Base-by-base conservation (phyloP, 2,329 filamentous ascomycete species). In the Onygenales sp. region DNA sequence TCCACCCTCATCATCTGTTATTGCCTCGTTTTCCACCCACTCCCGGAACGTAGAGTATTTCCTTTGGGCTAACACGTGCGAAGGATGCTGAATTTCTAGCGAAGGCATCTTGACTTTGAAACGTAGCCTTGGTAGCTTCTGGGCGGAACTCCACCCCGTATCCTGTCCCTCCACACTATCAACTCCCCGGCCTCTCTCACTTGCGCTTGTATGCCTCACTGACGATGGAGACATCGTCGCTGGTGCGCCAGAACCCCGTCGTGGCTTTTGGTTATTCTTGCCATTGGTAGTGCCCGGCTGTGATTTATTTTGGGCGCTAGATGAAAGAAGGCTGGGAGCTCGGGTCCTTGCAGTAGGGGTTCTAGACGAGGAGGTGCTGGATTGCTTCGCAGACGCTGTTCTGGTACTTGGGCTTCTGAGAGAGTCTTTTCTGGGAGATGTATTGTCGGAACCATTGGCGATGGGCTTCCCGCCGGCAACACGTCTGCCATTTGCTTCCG, bases 21-120 rank as follows among this genome's bases (percentile, higher is more conserved):
- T 55, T 57, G 77, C 75, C 55, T 80, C 76, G 43, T 72, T 68
- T 54, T 77, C 71, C n/a, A 81, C 59, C 87, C 89, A 80, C 79
- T 87, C 72, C 79, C 81, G 66, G 60, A 82, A 79, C 0, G 78
- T 78, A n/a, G 68, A 58, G 59, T 74, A 74, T 59, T 75, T 75
- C 39, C 70, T 71, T 41, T 68, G 64, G 8, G 70, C 65, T 14
- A 77, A 62, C 46, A 74, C 68, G 57, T 82, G 76, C 31, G 71
- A 71, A 11, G 79, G 79, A 58, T 81, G 76, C 27, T 76, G 74
- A 50, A 77, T 69, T 6, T 72, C 70, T 32, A 77, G 68, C 32
- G 74, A 70, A 14, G 77, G 77, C 60, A 75, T 76, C 56, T 74
- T 75, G 27, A 81, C 70, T 58, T 74, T 76, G 47, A 82, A 74